These are phyloP conservation scores for Euphrasia arctica DNA, from an alignment of 305 asterid genomes.

Conservation along the genomic window DNA sequence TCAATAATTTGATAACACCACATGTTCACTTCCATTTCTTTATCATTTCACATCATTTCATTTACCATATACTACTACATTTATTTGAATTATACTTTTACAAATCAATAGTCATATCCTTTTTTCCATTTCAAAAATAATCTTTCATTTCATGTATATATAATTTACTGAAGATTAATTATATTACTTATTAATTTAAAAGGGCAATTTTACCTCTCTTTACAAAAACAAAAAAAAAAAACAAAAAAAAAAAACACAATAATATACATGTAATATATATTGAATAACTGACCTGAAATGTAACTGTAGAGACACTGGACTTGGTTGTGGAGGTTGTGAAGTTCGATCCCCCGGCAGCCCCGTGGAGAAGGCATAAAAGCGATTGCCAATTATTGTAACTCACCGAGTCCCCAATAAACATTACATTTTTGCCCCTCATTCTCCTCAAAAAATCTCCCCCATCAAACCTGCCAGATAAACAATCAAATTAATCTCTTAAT, in stretches of 20 bases:
- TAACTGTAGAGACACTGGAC: conserved; percentile 8
- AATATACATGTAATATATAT: background rate
- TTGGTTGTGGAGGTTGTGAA: background rate
- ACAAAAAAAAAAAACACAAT: too few relatives aligned
- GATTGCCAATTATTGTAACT: conserved; percentile 33
- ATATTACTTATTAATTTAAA: too few relatives aligned
- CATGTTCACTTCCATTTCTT: too few relatives aligned
- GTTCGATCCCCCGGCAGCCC: conserved; percentile 13
- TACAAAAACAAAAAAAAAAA: background rate
- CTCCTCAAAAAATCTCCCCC: conserved; percentile 12
- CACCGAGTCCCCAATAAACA: conserved; percentile 48
- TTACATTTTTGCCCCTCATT: conserved; percentile 33
- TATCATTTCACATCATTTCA: too few relatives aligned
- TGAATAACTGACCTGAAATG: conserved; percentile 22
- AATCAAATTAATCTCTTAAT: background rate
- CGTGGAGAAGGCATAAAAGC: conserved; percentile 19
- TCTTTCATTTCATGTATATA: too few relatives aligned
- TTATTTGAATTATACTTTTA: too few relatives aligned
- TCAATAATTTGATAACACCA: too few relatives aligned
- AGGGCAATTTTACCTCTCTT: too few relatives aligned
- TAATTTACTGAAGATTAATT: too few relatives aligned
- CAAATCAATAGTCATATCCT: too few relatives aligned
- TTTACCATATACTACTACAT: too few relatives aligned
- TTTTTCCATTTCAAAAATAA: too few relatives aligned
- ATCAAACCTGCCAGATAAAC: conserved; percentile 32